These are phyloP conservation scores for Tricharina praecox DNA, from an alignment of 495 filamentous ascomycete species.

Conservation along the genomic window DNA sequence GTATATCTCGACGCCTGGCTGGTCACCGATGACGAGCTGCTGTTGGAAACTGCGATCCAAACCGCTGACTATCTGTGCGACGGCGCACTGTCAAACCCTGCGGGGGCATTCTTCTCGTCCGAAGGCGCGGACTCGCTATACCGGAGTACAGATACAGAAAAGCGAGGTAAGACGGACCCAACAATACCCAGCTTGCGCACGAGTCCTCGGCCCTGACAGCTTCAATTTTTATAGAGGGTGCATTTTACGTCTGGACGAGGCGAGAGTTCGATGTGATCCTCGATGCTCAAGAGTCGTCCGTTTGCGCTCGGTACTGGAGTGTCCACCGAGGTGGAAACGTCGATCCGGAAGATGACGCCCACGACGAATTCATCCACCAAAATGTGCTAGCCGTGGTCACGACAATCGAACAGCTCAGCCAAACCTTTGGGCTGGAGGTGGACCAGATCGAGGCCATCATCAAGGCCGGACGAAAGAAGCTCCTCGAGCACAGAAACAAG, in stretches of 20 bases:
- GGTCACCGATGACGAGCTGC: conserved; percentile 47
- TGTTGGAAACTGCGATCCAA: conserved; percentile 67
- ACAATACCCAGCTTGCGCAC: neutral
- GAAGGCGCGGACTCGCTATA: conserved; percentile 88
- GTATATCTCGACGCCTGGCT: conserved; percentile 82
- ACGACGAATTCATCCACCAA: conserved; percentile 69
- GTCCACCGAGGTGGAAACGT: conserved; percentile 83
- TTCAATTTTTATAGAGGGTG: conserved; percentile 46
- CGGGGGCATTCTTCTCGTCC: conserved; percentile 70
- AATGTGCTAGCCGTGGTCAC: conserved; percentile 43
- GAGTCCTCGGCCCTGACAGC: no score
- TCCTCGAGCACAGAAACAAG: conserved; percentile 55
- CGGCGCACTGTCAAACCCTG: conserved; percentile 43
- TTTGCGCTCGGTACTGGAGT: conserved; percentile 73
- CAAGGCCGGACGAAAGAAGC: conserved; percentile 45
- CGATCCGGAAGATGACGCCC: conserved; percentile 60
- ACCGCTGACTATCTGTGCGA: conserved; percentile 66
- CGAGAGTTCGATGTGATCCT: conserved; percentile 73
- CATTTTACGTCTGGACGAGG: conserved; percentile 87
- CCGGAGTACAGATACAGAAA: conserved; percentile 56
- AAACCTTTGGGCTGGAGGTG: conserved; percentile 59
- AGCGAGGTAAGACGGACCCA: conserved; percentile 33
- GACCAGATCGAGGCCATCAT: conserved; percentile 60
- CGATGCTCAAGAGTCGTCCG: conserved; percentile 47
- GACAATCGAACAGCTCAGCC: conserved; percentile 50